Evolutionary conservation across 2,329 filamentous ascomycete genomes (phyloP).

Genomic region (Paramyrothecium sp.): DNA sequence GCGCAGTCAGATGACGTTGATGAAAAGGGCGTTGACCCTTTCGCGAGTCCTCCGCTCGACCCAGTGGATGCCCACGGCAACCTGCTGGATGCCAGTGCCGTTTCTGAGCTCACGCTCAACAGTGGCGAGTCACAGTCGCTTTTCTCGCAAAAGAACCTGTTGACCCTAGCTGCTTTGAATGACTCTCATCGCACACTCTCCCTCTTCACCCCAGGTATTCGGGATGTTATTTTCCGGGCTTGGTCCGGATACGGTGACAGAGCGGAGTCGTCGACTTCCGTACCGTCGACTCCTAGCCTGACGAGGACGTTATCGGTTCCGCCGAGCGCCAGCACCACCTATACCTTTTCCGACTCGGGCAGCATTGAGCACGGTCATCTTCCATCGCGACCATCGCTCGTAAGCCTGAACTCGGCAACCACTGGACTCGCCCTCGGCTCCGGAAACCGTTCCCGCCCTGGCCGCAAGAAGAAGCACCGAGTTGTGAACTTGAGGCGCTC

Average conservation of each 20-base stretch:
- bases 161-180: slow-evolving; percentile 77
- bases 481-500: slow-evolving; percentile 77
- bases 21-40: slow-evolving; percentile 71
- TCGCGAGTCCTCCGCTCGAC: slow-evolving; percentile 77
- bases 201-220: slow-evolving; percentile 86
- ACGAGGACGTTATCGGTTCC: slow-evolving; percentile 62
- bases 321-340: slow-evolving; percentile 59
- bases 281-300: slow-evolving; percentile 49
- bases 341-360: slow-evolving; percentile 71
- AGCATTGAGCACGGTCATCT: slow-evolving; percentile 62
- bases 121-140: slow-evolving; percentile 81
- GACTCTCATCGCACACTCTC: slow-evolving; percentile 90
- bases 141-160: slow-evolving; percentile 92
- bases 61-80: slow-evolving; percentile 80
- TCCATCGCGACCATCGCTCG: slow-evolving; percentile 67
- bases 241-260: slow-evolving; percentile 81
- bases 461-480: slow-evolving; percentile 78
- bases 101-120: slow-evolving; percentile 76
- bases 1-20: slow-evolving; percentile 47
- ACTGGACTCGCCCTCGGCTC: slow-evolving; percentile 64
- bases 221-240: slow-evolving; percentile 86
- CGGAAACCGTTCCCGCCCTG: slow-evolving; percentile 57
- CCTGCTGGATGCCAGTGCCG: slow-evolving; percentile 69
- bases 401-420: slow-evolving; percentile 59
- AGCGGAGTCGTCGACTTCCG: slow-evolving; percentile 54